Conservation (phyloP, 768 basidiomycete genomes). For the Gloeopeniophorella convolvens region DNA sequence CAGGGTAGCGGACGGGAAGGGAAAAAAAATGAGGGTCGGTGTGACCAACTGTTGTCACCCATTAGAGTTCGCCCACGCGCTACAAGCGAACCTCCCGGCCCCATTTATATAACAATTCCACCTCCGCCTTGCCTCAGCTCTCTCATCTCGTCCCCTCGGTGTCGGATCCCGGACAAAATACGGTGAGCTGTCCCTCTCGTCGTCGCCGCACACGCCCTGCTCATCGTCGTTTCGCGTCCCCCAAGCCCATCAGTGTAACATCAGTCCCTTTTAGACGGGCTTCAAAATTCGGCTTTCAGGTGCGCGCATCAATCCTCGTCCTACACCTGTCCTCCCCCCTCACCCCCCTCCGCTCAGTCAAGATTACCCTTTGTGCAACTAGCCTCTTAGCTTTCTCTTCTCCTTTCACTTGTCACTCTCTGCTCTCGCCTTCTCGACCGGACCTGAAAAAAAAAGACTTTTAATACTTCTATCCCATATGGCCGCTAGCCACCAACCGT, state of each 20-base stretch:
- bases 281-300: constrained; percentile 69
- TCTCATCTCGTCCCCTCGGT: constrained; percentile 9
- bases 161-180: constrained; percentile 11
- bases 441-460: constrained; percentile 46
- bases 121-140: constrained; percentile 2
- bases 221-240: constrained; percentile 6
- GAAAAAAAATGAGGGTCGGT: neutral
- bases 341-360: constrained; percentile 26
- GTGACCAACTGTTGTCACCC: constrained; percentile 8
- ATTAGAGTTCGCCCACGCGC: constrained; percentile 15
- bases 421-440: constrained; percentile 43
- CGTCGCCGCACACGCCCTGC: constrained; percentile 5
- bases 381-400: constrained; percentile 38
- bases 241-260: constrained; percentile 64
- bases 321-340: constrained; percentile 23
- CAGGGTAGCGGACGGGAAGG: too few relatives aligned
- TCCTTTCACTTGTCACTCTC: constrained; percentile 38
- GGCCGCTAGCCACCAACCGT: constrained; percentile 64
- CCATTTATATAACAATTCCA: constrained; percentile 19
- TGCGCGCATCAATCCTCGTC: constrained; percentile 25
- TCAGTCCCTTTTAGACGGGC: constrained; percentile 73
- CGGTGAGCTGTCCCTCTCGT: constrained; percentile 10
- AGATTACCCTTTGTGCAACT: constrained; percentile 62
- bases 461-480: constrained; percentile 44
- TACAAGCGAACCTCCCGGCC: constrained; percentile 10